Base-by-base conservation (phyloP, 345 rosid genomes). In the Pistacia atlantica region DNA sequence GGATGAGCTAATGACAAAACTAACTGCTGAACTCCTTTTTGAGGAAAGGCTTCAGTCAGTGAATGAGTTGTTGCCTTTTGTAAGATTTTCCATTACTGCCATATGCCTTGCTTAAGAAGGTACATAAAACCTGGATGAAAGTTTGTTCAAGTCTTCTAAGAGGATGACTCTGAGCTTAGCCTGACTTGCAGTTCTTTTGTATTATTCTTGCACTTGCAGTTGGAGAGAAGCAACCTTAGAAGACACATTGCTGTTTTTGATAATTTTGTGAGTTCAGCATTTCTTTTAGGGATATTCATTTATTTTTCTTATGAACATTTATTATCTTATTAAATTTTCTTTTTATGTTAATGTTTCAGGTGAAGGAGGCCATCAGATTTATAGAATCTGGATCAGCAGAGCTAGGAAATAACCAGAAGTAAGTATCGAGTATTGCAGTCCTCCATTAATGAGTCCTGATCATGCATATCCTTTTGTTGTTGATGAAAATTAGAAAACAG, bases 61-160 rank as follows among this genome's bases (percentile, higher is more conserved):
- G 78, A 75, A 81, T 82, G 87, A 87, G 79, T 74, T 92, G 73
- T 76, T 96, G 78, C 90, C 94, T 51, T 87, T 72, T 76, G 91
- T 91, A 66, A 92, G 99, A 77, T 94, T 92, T 92, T 87, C 89
- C 94, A 38, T 85, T 94, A 80, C 66, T 96, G 79, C 87, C 99
- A 56, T 71, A 70, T 62, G 78, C 78, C 79, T 78, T 94, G 75
- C 93, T 96, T 75, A 69, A 86, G 79, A 94, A 87, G 93, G 99
- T 96, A 85, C 60, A 71, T 63, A 28, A 74, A 56, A 12, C 61
- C 46, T 79, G 69, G 78, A 77, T 72, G 28, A 28, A 62, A 38
- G 37, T 75, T 31, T 73, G 56, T 75, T 45, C 9, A 3, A 58
- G 2, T 67, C 45, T 49, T 56, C 63, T 61, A 31, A 62, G 48